Base-by-base conservation (phyloP, 1,139 yeast species). In the Lodderomyces theae region DNA sequence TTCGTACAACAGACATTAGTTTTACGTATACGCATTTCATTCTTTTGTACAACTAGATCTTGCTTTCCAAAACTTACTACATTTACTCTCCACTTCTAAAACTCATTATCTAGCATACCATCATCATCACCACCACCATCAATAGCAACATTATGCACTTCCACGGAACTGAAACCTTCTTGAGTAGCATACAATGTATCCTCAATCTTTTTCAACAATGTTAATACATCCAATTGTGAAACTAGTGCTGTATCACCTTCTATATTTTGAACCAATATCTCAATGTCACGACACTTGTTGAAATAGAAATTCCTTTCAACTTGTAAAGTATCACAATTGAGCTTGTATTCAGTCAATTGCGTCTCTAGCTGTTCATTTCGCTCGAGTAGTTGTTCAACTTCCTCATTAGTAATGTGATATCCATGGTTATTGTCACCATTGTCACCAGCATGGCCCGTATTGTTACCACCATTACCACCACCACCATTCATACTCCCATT, bases 241-340 rank as follows among this genome's bases (percentile, higher is more conserved):
- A 59, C 44, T 52, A 66, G 59, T 51, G 58, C 52, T 37, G 57
- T 52, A 26, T 64, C 62, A 22, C 55, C 57, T 40, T 56, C 53
- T 42, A 74, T 75, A 26, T 81, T 75, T 55, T 85, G 89, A 16
- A 85, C 77, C 40, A 90, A 64, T 25, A 88, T 79, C 61, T 92
- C 98, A 46, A 92, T 86, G 46, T 86, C 95, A 46, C 96, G 77
- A 41, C 92, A 70, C 63, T 92, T 92, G 53, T 85, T 83, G 63
- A 87, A 92, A 61, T 92, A 92, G 54, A 92, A 89, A 57, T 87
- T 86, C 46, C 97, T 77, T 58, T 94, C 98, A 1, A 74, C 39
- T 31, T 41, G 44, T 33, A 41, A 41, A 5, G 37, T 35, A 13
- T 26, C 41, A 24, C 78, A 69, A 13, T 79, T 73, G 13, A 72